Evolutionary conservation across 768 basidiomycete genomes (phyloP), one percentile per base, ranked within the genome.

Genomic region (Lactifluus piperatus): DNA sequence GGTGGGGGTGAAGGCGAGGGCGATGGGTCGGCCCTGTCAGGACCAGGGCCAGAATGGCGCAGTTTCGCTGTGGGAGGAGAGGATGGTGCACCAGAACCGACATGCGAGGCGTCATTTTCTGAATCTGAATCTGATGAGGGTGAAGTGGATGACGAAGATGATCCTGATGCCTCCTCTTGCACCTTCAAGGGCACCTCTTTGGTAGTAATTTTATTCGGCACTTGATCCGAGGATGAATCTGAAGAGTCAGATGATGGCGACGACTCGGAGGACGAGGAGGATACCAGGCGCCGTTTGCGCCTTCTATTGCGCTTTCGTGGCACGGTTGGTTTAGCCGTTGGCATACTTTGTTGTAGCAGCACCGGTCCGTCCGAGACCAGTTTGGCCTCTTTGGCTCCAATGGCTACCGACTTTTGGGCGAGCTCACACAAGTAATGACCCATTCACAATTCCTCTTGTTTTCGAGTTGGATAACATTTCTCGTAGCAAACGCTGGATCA

Each of bases 331-430:
- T 70, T 72, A 29, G 68, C 57, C 18, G 57, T 9, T 18, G 64
- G 54, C 62, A 64, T 63, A 18, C 16, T n/a, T 27, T 41, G 36
- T 30, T 16, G 1, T 34, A 32, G 3, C 6, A 2, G 48, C 16
- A 8, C 20, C 34, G 34, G 34, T 34, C 34, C 34, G 34, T 4
- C 4, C 4, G 30, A 34, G 34, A 13, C 11, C 3, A 3, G 13
- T 8, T 11, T 9, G 34, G n/a, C n/a, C 34, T 9, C 13, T 13
- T 34, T 34, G 34, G 47, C 37, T 45, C 34, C 41, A 18, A 93
- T 93, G 91, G 88, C 90, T 4, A 90, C 89, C 37, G 87, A 93
- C 73, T 95, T 92, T 69, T 97, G 91, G 91, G 79, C 83, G 29
- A 94, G 91, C 68, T 89, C 91, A 52, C 94, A 97, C 72, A 85